Conservation (phyloP, 352 stramenopile genomes). For the Phytophthora lateralis region DNA sequence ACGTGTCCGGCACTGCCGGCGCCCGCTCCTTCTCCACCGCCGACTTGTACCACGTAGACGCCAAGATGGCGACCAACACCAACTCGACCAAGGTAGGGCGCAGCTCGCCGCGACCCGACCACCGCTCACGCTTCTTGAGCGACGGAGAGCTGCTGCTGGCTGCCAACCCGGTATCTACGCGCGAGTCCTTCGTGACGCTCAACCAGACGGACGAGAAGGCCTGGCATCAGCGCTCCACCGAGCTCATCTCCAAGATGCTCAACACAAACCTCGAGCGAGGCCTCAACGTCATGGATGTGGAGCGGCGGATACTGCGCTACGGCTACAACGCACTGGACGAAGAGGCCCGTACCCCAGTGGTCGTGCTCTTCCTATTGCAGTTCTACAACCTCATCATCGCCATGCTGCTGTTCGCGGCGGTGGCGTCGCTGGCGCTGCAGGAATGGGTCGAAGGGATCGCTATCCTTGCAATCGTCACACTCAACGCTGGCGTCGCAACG, state of each 20-base stretch:
- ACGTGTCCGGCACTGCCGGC: constrained; percentile 20
- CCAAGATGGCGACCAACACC: constrained; percentile 39
- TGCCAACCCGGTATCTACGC: constrained; percentile 51
- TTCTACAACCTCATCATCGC: constrained; percentile 85
- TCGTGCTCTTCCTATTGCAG: constrained; percentile 71
- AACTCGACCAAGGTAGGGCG: constrained; percentile 16
- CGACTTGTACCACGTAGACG: constrained; percentile 30
- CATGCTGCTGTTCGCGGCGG: constrained; percentile 62
- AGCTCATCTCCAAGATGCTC: constrained; percentile 57
- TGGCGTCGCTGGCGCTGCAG: constrained; percentile 60
- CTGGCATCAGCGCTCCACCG: constrained; percentile 51
- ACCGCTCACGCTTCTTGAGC: constrained; percentile 68
- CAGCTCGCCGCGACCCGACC: constrained; percentile 32
- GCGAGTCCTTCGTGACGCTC: constrained; percentile 59
- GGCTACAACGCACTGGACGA: constrained; percentile 69
- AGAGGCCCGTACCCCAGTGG: constrained; percentile 59
- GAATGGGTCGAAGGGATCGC: constrained; percentile 76
- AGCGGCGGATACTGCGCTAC: constrained; percentile 48
- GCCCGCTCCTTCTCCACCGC: constrained; percentile 38
- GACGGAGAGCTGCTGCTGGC: constrained; percentile 60
- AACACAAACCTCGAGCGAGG: constrained; percentile 57
- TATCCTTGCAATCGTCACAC: constrained; percentile 64
- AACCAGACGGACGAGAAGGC: constrained; percentile 58
- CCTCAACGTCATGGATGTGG: constrained; percentile 47
- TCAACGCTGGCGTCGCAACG: constrained; percentile 70